phyloP scores from a whole-genome alignment of 306 rosid species.

The Castanea crenata region DNA sequence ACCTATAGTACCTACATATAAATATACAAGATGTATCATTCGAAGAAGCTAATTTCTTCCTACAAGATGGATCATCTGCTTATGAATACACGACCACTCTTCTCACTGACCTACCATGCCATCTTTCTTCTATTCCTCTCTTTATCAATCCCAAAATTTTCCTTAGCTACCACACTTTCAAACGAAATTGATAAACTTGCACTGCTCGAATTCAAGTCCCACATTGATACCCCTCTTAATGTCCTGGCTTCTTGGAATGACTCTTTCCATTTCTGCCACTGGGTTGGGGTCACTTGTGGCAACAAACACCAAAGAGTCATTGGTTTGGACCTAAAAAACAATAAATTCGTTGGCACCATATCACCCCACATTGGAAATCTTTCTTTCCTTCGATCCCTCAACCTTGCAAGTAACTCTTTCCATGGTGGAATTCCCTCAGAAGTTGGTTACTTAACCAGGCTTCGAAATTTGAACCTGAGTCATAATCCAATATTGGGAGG shows the following conservation, averaged over 20 bases:
- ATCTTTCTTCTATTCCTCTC: background rate
- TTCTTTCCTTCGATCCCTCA: slow-evolving; percentile 1
- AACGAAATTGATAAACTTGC: slow-evolving; percentile 1
- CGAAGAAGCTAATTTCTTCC: background rate
- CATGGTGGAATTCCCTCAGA: background rate
- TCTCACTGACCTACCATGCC: background rate
- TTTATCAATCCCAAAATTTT: background rate
- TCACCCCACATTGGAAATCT: slow-evolving; percentile 10
- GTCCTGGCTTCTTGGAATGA: slow-evolving; percentile 16
- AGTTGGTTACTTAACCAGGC: background rate
- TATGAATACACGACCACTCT: background rate
- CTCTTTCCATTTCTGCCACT: slow-evolving; percentile 11
- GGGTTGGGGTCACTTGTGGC: slow-evolving; percentile 18
- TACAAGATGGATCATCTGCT: background rate
- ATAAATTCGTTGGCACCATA: background rate
- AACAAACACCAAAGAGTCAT: slow-evolving; percentile 9
- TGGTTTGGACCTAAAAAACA: background rate
- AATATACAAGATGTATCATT: no score
- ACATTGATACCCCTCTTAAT: background rate
- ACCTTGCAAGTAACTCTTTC: background rate
- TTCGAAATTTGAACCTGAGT: background rate
- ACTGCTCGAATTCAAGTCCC: slow-evolving; percentile 9
- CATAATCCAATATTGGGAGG: background rate
- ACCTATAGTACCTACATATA: no score
- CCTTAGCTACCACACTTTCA: background rate